phyloP scores from a whole-genome alignment of 2,329 filamentous ascomycete genomes.

The Berkeleyomyces basicola region DNA sequence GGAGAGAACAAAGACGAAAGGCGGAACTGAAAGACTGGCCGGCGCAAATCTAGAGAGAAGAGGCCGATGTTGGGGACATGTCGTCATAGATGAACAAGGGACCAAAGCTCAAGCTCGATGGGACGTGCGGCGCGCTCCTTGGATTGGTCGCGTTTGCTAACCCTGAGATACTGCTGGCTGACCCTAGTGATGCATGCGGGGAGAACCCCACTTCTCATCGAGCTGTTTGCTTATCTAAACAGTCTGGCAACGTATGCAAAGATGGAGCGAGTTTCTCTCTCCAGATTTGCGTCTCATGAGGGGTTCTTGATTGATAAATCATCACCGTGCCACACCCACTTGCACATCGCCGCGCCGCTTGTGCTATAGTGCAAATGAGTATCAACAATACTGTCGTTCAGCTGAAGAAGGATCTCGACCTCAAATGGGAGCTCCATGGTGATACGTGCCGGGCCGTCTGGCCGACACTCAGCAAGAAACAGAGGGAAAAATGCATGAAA shows the following conservation, averaged over 20 bases:
- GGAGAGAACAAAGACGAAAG: background rate
- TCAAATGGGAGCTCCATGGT: conserved; percentile 24
- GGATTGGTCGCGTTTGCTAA: background rate
- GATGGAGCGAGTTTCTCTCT: too few species aligned
- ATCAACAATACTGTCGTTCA: conserved; percentile 15
- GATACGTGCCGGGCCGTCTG: conserved; percentile 24
- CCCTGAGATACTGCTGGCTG: too few species aligned
- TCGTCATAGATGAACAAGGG: background rate
- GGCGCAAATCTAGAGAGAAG: background rate
- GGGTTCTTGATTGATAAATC: too few species aligned
- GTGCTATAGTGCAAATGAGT: background rate
- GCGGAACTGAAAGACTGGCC: too few species aligned
- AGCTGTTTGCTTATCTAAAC: too few species aligned
- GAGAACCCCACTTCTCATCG: too few species aligned
- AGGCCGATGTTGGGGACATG: background rate
- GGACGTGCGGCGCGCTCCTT: background rate
- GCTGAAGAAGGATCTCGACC: conserved; percentile 24
- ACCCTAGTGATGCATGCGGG: too few species aligned
- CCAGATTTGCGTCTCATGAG: too few species aligned
- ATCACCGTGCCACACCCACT: background rate
- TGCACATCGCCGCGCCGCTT: background rate
- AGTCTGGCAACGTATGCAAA: too few species aligned
- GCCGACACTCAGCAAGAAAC: conserved; percentile 22
- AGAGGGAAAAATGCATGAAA: conserved; percentile 22
- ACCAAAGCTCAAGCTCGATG: background rate